phyloP scores from a whole-genome alignment of 169 alveolate genomes.

The Eimeria sp. region DNA sequence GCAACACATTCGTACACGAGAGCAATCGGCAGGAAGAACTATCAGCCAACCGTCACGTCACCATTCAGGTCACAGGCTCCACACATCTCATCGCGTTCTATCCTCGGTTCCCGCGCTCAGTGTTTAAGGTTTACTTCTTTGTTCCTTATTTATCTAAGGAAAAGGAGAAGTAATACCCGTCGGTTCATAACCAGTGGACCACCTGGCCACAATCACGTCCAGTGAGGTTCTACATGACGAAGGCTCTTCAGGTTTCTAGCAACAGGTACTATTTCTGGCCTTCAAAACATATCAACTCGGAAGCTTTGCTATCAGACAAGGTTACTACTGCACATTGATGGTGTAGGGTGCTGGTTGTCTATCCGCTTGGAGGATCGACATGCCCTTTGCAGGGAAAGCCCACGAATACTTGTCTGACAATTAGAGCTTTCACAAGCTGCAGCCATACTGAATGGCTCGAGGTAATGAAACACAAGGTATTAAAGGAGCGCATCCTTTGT shows the following conservation, averaged over 20 bases:
- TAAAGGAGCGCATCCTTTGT: neutral
- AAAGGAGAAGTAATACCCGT: neutral
- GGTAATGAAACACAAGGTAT: neutral
- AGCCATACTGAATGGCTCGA: neutral
- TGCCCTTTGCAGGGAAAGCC: neutral
- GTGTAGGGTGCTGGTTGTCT: neutral
- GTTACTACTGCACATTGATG: neutral
- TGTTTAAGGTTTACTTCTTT: neutral
- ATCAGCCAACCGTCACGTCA: slow-evolving; percentile 48
- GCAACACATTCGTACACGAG: neutral
- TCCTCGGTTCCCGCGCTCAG: neutral
- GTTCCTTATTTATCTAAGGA: neutral
- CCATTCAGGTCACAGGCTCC: slow-evolving; percentile 21
- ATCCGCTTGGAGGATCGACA: slow-evolving; percentile 25
- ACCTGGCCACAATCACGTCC: slow-evolving; percentile 30
- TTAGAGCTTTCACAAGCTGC: slow-evolving; percentile 13
- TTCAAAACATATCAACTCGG: neutral
- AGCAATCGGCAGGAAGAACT: slow-evolving; percentile 27
- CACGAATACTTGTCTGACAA: neutral
- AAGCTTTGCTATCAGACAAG: slow-evolving; percentile 10
- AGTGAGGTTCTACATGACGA: neutral
- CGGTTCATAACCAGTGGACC: slow-evolving; percentile 29
- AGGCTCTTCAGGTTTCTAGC: slow-evolving; percentile 20
- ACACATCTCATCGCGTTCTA: slow-evolving; percentile 25
- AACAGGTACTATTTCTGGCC: neutral